Conservation (phyloP, 352 stramenopile species). For the Stramenopiles sp. region DNA sequence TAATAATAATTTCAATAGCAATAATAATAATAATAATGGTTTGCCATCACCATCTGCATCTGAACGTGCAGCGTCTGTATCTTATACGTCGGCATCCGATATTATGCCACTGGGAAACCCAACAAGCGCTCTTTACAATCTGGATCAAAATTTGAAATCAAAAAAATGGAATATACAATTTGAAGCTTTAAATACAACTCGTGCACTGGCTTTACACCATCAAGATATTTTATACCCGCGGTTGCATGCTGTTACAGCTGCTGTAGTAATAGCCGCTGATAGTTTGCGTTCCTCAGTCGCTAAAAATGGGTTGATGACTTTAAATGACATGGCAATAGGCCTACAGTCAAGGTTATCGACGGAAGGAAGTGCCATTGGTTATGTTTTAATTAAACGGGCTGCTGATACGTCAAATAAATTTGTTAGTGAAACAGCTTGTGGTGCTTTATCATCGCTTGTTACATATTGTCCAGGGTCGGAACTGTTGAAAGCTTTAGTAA, state of each 20-base stretch:
- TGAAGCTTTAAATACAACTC: not conserved
- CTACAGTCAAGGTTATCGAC: not conserved
- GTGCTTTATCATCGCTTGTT: not conserved
- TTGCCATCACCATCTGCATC: not conserved
- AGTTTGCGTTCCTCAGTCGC: not conserved
- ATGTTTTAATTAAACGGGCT: not conserved
- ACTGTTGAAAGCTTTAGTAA: not conserved
- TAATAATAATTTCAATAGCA: too few species aligned
- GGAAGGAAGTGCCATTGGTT: not conserved
- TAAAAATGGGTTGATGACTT: not conserved
- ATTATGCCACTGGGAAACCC: not conserved
- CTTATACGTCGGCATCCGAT: not conserved
- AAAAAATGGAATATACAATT: not conserved
- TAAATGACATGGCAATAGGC: not conserved
- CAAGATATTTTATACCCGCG: not conserved
- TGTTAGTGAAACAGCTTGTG: not conserved
- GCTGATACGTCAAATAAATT: not conserved
- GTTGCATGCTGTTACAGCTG: not conserved
- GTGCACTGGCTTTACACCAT: not conserved
- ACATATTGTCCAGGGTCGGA: not conserved
- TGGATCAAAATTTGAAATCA: not conserved
- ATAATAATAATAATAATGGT: too few species aligned
- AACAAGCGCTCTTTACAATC: not conserved
- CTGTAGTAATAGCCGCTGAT: not conserved
- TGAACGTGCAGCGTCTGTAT: not conserved